Conservation (phyloP, 2,329 filamentous ascomycete genomes). For the Dichotomopilus funicola region DNA sequence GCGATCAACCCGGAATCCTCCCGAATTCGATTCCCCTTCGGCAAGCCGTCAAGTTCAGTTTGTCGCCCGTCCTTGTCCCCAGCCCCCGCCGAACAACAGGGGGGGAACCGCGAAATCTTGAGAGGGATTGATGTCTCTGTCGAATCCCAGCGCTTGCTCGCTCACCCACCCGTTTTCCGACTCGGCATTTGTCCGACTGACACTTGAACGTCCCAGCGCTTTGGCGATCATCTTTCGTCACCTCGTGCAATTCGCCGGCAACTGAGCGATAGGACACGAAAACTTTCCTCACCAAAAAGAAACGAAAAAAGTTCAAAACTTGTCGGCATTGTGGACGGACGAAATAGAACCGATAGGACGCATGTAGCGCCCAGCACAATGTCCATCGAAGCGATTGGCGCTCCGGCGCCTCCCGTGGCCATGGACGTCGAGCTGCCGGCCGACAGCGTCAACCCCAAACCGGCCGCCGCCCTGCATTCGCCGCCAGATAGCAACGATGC, state of each 20-base stretch:
- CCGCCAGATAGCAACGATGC: conserved; percentile 59
- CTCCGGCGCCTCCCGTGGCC: conserved; percentile 34
- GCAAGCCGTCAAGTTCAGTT: conserved; percentile 3
- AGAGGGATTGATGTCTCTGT: not conserved
- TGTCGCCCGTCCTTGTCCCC: conserved; percentile 11
- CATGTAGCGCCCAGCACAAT: conserved; percentile 44
- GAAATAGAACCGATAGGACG: conserved; percentile 25
- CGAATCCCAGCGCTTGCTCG: conserved; percentile 12
- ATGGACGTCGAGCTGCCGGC: conserved; percentile 22
- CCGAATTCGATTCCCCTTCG: conserved; percentile 23
- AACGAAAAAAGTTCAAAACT: too few relatives aligned
- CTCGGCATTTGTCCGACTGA: conserved; percentile 14
- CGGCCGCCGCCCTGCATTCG: conserved; percentile 47
- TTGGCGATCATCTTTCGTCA: conserved; percentile 6
- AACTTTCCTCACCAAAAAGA: too few relatives aligned
- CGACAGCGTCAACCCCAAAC: conserved; percentile 33
- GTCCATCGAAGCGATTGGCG: conserved; percentile 51
- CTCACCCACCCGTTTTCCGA: conserved; percentile 16
- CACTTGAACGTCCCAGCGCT: conserved; percentile 12
- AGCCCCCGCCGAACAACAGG: conserved; percentile 9
- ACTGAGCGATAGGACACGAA: too few relatives aligned
- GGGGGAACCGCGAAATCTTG: conserved; percentile 15
- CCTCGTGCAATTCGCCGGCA: too few relatives aligned
- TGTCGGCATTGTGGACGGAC: too few relatives aligned
- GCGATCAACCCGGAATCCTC: conserved; percentile 25